Evolutionary conservation across 768 basidiomycete species (phyloP).

Genomic region (Rhizopogon roseolus): DNA sequence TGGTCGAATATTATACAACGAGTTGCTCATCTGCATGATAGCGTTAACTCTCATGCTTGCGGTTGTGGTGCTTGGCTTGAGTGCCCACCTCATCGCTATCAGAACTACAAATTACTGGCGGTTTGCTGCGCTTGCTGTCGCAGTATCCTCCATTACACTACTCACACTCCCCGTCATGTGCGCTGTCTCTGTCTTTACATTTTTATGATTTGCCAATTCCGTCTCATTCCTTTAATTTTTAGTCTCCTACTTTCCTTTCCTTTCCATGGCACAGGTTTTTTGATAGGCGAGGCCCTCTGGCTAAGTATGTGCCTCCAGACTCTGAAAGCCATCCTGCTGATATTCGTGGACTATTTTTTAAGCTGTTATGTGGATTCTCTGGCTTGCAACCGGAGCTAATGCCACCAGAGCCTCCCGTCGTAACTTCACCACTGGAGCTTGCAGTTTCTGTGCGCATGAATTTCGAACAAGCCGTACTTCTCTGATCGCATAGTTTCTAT

Average conservation of each 20-base stretch:
- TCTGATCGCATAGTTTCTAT: background rate
- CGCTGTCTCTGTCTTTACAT: background rate
- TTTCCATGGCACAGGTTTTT: conserved; percentile 27
- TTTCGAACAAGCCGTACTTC: background rate
- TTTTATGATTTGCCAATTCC: background rate
- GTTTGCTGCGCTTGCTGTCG: conserved; percentile 26
- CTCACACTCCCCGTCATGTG: conserved; percentile 26
- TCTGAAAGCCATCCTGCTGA: background rate
- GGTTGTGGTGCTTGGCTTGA: conserved; percentile 26
- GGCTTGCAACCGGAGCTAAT: conserved; percentile 31
- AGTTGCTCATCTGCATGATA: conserved; percentile 1
- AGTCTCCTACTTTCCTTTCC: conserved; percentile 27
- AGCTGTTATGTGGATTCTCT: conserved; percentile 35
- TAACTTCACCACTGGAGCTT: conserved; percentile 5
- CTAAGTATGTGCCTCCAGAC: conserved; percentile 22
- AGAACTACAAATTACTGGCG: conserved; percentile 10
- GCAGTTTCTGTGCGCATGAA: conserved; percentile 4
- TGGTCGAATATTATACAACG: background rate
- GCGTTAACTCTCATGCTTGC: conserved; percentile 17
- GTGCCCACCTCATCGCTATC: conserved; percentile 21
- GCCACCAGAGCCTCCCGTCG: conserved; percentile 9
- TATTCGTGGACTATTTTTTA: background rate
- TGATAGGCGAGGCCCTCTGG: conserved; percentile 32
- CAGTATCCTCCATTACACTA: conserved; percentile 22
- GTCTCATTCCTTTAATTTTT: background rate